Evolutionary conservation across 1,139 yeast species (phyloP).

Genomic region (Taphrina wiesneri): DNA sequence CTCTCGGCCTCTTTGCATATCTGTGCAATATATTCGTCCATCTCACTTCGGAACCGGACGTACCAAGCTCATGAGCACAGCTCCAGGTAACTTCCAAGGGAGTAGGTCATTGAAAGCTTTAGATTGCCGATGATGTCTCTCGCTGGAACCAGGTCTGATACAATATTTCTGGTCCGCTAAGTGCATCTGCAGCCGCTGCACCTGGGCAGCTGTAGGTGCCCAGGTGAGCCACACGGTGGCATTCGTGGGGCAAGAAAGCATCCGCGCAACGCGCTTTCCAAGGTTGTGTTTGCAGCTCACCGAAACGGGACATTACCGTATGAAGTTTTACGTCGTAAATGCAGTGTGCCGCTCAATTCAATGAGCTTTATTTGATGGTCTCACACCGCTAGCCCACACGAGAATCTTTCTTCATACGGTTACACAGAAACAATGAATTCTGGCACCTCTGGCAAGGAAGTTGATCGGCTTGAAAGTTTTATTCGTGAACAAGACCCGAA

Average conservation of each 20-base stretch:
- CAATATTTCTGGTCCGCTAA: not conserved
- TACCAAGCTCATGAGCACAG: not conserved
- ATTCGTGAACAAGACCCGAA: constrained; percentile 20
- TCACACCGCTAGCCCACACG: too few relatives aligned
- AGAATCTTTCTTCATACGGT: not conserved
- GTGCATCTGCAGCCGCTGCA: too few relatives aligned
- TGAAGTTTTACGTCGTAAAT: too few relatives aligned
- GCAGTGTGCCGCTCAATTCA: too few relatives aligned
- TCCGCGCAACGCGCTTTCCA: not conserved
- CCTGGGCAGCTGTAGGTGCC: too few relatives aligned
- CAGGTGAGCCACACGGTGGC: not conserved
- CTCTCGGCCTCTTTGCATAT: constrained; percentile 10
- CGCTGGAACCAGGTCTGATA: too few relatives aligned
- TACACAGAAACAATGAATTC: not conserved
- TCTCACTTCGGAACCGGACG: not conserved
- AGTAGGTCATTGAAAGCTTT: too few relatives aligned
- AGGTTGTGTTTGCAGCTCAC: not conserved
- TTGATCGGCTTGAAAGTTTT: constrained; percentile 14
- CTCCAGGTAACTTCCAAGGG: too few relatives aligned
- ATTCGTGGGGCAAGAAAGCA: not conserved
- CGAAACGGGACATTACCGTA: too few relatives aligned
- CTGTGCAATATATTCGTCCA: not conserved
- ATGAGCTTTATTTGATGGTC: too few relatives aligned
- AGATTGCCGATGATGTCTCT: too few relatives aligned
- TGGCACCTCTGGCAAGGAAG: constrained; percentile 2